Evolutionary conservation across 2,329 filamentous ascomycete species (phyloP), one percentile per base, ranked within the genome.

Genomic region (Curvularia lunata): DNA sequence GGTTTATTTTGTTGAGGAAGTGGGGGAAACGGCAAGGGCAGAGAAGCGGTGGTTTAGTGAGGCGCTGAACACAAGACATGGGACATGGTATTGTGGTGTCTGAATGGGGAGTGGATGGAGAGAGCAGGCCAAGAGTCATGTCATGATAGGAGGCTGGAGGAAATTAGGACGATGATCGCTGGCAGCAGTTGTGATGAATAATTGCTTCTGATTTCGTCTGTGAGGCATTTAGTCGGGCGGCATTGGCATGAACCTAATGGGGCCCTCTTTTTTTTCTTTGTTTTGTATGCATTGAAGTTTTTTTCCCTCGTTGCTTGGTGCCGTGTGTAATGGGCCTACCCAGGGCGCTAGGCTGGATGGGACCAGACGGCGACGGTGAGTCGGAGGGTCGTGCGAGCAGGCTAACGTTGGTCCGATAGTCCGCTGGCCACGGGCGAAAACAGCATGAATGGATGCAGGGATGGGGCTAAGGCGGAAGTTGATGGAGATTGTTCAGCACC

Each of bases 401-500:
- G 25, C 52, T 54, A 42, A 40, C 54, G 52, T 61, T 52, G 16
- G 59, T 60, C 59, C 61, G 57, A 46, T 48, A 10, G 40, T 51
- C 56, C 48, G 48, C 16, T 23, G 12, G 5, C 2, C 4, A 54
- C 46, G 56, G 43, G 56, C 61, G 54, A 65, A 55, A 53, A 27
- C 21, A 19, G 34, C 37, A 51, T 51, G 40, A 37, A 51, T 47
- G 27, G 42, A 27, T 34, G 42, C 51, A 46, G 43, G 40, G 41
- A 37, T 52, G 42, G 10, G 25, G 19, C 43, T 30, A 38, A 41
- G 37, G 38, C 28, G 47, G 21, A 19, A 30, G n/a, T 19, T 28
- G 16, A 57, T 63, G 55, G 52, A 50, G 25, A 66, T 66, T 66
- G 58, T 56, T 46, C 43, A 25, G 34, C 18, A 42, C 46, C 28